Base-by-base conservation (phyloP, 2,329 filamentous ascomycete species). In the Colletotrichum sp. region DNA sequence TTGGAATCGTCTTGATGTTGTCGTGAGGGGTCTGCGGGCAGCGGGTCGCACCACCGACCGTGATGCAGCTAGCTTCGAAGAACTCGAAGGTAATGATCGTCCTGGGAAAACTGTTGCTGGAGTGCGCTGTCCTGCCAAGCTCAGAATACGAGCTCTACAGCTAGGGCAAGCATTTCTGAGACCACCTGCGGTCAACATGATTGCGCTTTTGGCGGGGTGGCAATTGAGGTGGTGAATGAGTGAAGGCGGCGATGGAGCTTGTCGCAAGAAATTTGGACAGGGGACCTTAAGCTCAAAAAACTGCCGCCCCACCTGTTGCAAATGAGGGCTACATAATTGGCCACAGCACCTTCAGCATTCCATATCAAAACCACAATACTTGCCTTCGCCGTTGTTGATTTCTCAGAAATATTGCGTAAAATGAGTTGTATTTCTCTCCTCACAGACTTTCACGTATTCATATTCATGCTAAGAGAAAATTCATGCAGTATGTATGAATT, bases 161-260 rank as follows among this genome's bases (percentile, higher is more conserved):
- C 63, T 70, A 2, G 75, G 77, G 8, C 77, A 77, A 16, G 68
- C 71, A 18, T 72, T 77, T 26, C 70, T 64, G 6, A 78, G 66
- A 34, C 77, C 71, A 26, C 76, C 69, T 26, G 76, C 76, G 34
- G 75, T 71, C 52, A 76, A 68, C 75, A 76, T 76, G 49, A 65
- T 70, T 71, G 62, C 32, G 8, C 26, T 12, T 15, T 71, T 64
- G 44, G 44, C 44, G 44, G 21, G 34, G 32, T 67, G 44, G 34
- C 24, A 32, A 68, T 32, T 55, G 55, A 15, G 13, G 21, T 57
- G n/a, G 10, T 39, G 32, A 21, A 72, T 7, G 59, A 57, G 10
- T 7, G 2, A 13, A 60, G 8, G 4, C 21, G 5, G 39, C 64
- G 60, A 62, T 32, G 68, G 62, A 75, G 62, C 62, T 63, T 12